A percentile compares a stretch with the other conserved stretches of the same genome.
Evolutionary conservation across 768 basidiomycete species (phyloP).

Genomic region (Phanerodontia chrysosporium): DNA sequence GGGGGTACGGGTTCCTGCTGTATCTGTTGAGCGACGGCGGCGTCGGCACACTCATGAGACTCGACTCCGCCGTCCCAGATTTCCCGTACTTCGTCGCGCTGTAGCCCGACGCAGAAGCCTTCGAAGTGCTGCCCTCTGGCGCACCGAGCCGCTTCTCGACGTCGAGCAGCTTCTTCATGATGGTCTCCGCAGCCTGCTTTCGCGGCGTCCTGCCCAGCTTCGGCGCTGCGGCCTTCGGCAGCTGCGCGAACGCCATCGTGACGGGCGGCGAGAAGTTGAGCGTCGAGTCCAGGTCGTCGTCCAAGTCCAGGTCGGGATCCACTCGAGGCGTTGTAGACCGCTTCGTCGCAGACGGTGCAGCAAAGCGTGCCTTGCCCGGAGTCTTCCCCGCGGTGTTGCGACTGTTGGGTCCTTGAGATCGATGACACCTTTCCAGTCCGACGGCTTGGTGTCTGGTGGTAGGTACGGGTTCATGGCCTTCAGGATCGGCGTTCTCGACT

Average conservation of each 20-base stretch:
- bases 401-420: constrained; percentile 59
- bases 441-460: constrained; percentile 42
- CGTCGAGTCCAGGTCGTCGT: constrained; percentile 36
- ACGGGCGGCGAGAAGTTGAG: constrained; percentile 49
- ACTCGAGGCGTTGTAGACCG: constrained; percentile 14
- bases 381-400: constrained; percentile 35
- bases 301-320: not conserved
- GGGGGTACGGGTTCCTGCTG: constrained; percentile 34
- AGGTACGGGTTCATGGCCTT: constrained; percentile 61
- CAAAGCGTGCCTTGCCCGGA: constrained; percentile 4
- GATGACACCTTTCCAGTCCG: constrained; percentile 70
- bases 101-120: not conserved
- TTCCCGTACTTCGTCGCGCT: constrained; percentile 10
- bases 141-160: constrained; percentile 16
- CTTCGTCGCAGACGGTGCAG: constrained; percentile 1
- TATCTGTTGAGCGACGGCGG: constrained; percentile 74
- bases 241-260: constrained; percentile 48
- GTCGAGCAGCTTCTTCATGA: constrained; percentile 56
- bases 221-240: constrained; percentile 23
- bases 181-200: constrained; percentile 66
- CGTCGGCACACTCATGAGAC: constrained; percentile 63
- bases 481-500: constrained; percentile 53
- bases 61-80: constrained; percentile 40
- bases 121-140: constrained; percentile 4
- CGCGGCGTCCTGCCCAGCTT: constrained; percentile 60